Evolutionary conservation across 768 basidiomycete species (phyloP).

Genomic region (Panus rudis): DNA sequence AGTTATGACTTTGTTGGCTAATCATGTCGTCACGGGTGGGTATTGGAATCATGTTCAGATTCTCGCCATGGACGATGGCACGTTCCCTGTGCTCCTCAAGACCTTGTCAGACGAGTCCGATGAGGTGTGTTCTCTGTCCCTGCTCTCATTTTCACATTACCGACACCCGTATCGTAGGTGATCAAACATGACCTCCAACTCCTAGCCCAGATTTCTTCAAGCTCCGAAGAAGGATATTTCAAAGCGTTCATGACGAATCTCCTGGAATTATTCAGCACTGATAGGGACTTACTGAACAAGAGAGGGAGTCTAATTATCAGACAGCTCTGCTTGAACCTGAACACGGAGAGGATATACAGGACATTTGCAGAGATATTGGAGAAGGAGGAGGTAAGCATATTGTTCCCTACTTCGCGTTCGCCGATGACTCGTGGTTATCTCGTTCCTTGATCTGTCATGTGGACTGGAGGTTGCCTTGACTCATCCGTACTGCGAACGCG

Average conservation of each 20-base stretch:
- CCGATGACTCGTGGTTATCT: too few relatives aligned
- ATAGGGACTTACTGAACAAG: conserved; percentile 80
- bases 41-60: conserved; percentile 44
- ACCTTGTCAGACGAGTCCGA: conserved; percentile 95
- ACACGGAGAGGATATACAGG: conserved; percentile 91
- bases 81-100: conserved; percentile 92
- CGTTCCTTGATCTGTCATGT: too few relatives aligned
- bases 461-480: too few relatives aligned
- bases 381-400: conserved; percentile 78
- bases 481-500: too few relatives aligned
- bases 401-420: too few relatives aligned
- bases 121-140: conserved; percentile 61
- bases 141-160: not conserved
- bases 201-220: conserved; percentile 93
- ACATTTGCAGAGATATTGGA: conserved; percentile 97
- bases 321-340: conserved; percentile 88
- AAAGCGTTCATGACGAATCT: conserved; percentile 94
- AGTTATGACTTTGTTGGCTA: not conserved
- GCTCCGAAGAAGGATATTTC: conserved; percentile 93
- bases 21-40: not conserved
- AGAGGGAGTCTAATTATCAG: conserved; percentile 94
- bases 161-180: conserved; percentile 41
- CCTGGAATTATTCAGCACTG: conserved; percentile 91
- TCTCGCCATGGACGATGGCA: conserved; percentile 92
- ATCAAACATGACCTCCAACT: conserved; percentile 96